Percentiles rank a stretch among this genome's conserved stretches.
Evolutionary conservation across 148 eudicot genomes (phyloP).

Genomic region (Tetragonia tetragonoides): DNA sequence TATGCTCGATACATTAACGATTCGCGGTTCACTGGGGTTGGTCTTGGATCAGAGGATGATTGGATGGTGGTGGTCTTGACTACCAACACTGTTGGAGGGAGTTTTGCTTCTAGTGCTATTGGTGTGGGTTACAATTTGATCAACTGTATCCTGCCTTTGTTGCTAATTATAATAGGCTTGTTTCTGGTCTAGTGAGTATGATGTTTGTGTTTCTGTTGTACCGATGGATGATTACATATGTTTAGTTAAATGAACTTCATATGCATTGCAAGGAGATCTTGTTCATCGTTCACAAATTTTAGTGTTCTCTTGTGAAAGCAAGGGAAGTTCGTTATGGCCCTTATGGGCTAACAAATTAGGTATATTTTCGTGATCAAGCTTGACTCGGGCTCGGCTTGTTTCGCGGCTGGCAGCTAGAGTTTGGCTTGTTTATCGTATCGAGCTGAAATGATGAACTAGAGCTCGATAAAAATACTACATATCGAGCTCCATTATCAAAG

Average conservation of each 20-base stretch:
- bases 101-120: conserved; percentile 39
- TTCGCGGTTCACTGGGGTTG: conserved; percentile 58
- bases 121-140: conserved; percentile 14
- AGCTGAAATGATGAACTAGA: too few relatives aligned
- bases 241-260: not conserved
- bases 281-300: too few relatives aligned
- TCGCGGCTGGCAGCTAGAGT: too few relatives aligned
- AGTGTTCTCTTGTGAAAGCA: too few relatives aligned
- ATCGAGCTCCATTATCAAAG: too few relatives aligned
- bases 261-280: too few relatives aligned
- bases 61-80: conserved; percentile 76
- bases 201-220: not conserved
- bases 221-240: not conserved
- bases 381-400: too few relatives aligned
- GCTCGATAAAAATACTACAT: too few relatives aligned
- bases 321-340: too few relatives aligned
- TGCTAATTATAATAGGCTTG: conserved; percentile 11
- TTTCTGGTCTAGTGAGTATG: conserved; percentile 7
- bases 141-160: conserved; percentile 10
- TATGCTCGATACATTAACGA: conserved; percentile 44
- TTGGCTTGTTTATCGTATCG: too few relatives aligned
- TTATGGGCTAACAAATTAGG: too few relatives aligned
- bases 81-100: conserved; percentile 47
- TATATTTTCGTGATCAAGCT: too few relatives aligned
- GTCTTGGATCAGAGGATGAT: conserved; percentile 64